A percentile compares a stretch with the other conserved stretches of the same genome.
These are phyloP conservation scores for Starmerella ratchasimensis DNA, from an alignment of 805 yeast genomes.

Conservation along the genomic window DNA sequence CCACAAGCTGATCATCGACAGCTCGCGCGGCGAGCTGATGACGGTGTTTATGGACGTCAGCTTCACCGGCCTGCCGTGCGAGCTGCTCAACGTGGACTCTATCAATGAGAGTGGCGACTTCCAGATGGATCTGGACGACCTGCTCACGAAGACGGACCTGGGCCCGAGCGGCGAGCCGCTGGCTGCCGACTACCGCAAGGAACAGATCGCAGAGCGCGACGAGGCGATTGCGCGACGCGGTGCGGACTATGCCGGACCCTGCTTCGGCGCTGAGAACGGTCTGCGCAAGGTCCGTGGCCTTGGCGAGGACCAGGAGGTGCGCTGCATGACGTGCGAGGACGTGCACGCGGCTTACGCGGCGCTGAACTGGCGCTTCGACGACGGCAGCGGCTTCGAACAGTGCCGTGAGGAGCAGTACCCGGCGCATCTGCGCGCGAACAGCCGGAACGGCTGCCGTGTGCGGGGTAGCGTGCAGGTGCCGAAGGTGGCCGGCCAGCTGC, in stretches of 20 bases:
- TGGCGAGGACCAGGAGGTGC: constrained; percentile 32
- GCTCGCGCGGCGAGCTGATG: constrained; percentile 48
- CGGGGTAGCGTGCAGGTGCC: constrained; percentile 67
- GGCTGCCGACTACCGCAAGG: constrained; percentile 30
- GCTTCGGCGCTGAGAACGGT: constrained; percentile 52
- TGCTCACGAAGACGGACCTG: constrained; percentile 58
- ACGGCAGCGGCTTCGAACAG: constrained; percentile 75
- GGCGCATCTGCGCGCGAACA: constrained; percentile 38
- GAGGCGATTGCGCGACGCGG: constrained; percentile 21
- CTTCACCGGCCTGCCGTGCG: constrained; percentile 81
- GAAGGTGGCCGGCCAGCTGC: constrained; percentile 79
- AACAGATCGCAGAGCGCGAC: constrained; percentile 28
- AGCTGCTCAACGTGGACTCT: constrained; percentile 58
- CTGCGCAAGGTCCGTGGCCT: constrained; percentile 27
- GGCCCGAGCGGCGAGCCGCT: constrained; percentile 39
- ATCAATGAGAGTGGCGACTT: constrained; percentile 81
- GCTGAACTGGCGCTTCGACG: constrained; percentile 76
- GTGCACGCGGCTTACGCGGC: constrained; percentile 68
- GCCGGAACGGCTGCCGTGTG: constrained; percentile 78
- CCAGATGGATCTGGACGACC: constrained; percentile 59
- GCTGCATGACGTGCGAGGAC: constrained; percentile 78
- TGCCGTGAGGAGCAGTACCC: constrained; percentile 87
- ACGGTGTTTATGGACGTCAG: constrained; percentile 70
- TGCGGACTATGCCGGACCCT: constrained; percentile 62
- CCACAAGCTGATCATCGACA: constrained; percentile 80